These are phyloP conservation scores for Candida multigemmis DNA, from an alignment of 805 yeast species.

Conservation along the genomic window DNA sequence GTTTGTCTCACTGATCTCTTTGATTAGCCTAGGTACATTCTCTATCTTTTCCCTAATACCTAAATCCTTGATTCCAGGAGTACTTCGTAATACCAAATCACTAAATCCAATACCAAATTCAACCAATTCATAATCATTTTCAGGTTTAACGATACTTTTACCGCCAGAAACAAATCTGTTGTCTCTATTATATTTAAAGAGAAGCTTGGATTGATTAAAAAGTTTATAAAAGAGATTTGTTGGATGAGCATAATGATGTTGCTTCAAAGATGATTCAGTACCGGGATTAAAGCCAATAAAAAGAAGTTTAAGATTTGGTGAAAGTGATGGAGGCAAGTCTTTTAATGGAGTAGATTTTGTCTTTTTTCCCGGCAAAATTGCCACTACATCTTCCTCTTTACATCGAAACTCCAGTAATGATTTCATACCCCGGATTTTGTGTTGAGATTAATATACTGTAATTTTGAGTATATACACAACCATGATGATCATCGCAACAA, in stretches of 20 bases:
- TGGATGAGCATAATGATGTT: slow-evolving; percentile 68
- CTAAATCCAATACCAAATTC: slow-evolving; percentile 56
- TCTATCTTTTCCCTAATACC: slow-evolving; percentile 40
- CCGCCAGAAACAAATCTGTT: slow-evolving; percentile 1
- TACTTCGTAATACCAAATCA: slow-evolving; percentile 59
- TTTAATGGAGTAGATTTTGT: too few species aligned
- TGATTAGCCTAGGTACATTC: slow-evolving; percentile 45
- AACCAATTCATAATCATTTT: slow-evolving; percentile 33
- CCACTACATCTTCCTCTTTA: too few species aligned
- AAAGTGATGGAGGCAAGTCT: slow-evolving; percentile 25
- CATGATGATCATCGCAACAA: not conserved
- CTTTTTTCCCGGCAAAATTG: too few species aligned
- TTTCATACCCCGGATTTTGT: too few species aligned
- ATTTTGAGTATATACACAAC: not conserved
- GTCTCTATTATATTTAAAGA: slow-evolving; percentile 18
- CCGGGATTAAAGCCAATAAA: slow-evolving; percentile 76
- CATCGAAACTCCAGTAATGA: too few species aligned
- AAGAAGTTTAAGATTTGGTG: slow-evolving; percentile 23
- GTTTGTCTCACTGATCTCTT: slow-evolving; percentile 25
- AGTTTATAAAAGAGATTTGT: slow-evolving; percentile 64
- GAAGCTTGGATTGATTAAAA: slow-evolving; percentile 42
- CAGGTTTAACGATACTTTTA: slow-evolving; percentile 10
- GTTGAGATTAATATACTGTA: too few species aligned
- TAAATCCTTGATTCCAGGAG: slow-evolving; percentile 49
- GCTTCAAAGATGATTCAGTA: slow-evolving; percentile 44